Percentiles rank a stretch among this genome's conserved stretches.
These are phyloP conservation scores for Earliella scabrosa DNA, from an alignment of 1,284 basidiomycete genomes.

Conservation along the genomic window DNA sequence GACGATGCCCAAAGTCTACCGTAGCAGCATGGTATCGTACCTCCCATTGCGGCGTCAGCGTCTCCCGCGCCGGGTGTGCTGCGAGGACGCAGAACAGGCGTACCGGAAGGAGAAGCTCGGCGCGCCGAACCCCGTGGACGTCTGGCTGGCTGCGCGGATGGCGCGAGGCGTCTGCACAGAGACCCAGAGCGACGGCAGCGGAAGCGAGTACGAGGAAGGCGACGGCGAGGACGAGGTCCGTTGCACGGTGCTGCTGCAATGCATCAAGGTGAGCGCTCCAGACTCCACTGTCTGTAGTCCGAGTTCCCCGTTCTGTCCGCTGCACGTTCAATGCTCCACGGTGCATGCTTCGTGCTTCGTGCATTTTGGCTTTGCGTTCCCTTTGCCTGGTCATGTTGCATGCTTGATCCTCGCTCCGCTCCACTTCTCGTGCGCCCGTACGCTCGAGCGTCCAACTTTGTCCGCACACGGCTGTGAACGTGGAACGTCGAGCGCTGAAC, in stretches of 20 bases:
- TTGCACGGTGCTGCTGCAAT: conserved; percentile 21
- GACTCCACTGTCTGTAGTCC: background rate
- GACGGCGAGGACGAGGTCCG: conserved; percentile 16
- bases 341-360: no score
- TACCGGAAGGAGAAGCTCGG: conserved; percentile 17
- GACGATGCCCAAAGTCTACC: background rate
- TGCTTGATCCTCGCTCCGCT: no score
- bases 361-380: no score
- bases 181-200: background rate
- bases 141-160: conserved; percentile 22
- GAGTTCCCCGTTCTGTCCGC: background rate
- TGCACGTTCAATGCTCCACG: no score
- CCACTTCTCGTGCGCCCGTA: no score
- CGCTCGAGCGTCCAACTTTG: no score
- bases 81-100: conserved; percentile 6
- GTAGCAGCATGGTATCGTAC: conserved; percentile 2
- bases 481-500: no score
- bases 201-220: background rate
- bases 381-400: no score
- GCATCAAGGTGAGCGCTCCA: conserved; percentile 17
- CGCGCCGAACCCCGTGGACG: conserved; percentile 20
- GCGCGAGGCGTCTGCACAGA: background rate
- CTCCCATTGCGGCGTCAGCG: background rate
- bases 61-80: conserved; percentile 11
- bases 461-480: no score